These are phyloP conservation scores for Phytophthora megakarya DNA, from an alignment of 352 stramenopile species.

Conservation along the genomic window DNA sequence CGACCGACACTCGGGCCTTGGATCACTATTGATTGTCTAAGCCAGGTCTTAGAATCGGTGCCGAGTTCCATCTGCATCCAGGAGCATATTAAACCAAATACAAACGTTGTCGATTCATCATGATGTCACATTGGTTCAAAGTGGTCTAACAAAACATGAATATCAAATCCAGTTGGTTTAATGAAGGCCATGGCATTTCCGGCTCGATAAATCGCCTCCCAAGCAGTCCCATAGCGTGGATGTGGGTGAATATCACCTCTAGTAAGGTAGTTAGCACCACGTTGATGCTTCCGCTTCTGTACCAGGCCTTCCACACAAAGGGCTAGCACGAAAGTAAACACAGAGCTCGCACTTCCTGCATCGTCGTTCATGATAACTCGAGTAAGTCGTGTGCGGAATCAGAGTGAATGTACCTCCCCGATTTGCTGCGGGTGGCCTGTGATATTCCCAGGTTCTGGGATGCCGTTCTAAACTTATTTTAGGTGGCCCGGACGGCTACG, in stretches of 20 bases:
- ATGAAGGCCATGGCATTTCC: slow-evolving; percentile 7
- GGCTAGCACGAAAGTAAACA: too few relatives aligned
- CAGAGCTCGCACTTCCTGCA: too few relatives aligned
- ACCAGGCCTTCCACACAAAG: too few relatives aligned
- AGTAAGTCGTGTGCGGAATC: too few relatives aligned
- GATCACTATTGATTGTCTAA: not conserved
- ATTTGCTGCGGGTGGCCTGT: too few relatives aligned
- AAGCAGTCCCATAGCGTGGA: not conserved
- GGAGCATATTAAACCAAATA: not conserved
- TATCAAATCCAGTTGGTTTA: slow-evolving; percentile 4
- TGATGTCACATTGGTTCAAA: not conserved
- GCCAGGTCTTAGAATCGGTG: slow-evolving; percentile 1
- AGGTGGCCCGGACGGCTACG: too few relatives aligned
- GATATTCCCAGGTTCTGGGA: too few relatives aligned
- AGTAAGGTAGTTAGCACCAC: slow-evolving; percentile 11
- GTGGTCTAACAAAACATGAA: not conserved
- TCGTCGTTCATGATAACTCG: too few relatives aligned
- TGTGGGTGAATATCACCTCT: slow-evolving; percentile 1
- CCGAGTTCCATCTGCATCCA: not conserved
- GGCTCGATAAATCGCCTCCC: slow-evolving; percentile 2
- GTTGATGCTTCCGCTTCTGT: too few relatives aligned
- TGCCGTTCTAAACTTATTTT: too few relatives aligned
- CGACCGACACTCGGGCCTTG: not conserved
- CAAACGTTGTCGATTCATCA: too few relatives aligned
- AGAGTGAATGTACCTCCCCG: too few relatives aligned